A percentile compares a stretch with the other conserved stretches of the same genome.
Conservation (phyloP, 179 eudicot species). For the Camellia oleifera region DNA sequence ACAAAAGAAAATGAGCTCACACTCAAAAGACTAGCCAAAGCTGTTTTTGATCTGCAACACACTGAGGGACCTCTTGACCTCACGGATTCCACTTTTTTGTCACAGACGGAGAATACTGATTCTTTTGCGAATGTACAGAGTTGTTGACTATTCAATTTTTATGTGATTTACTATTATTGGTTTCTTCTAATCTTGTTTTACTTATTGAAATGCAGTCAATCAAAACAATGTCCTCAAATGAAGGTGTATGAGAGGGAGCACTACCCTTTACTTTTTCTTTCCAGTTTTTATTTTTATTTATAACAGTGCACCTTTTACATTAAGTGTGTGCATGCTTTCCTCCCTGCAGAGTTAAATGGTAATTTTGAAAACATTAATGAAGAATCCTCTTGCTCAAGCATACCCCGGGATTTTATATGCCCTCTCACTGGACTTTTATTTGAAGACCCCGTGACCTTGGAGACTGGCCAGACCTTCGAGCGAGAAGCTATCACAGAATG, state of each 20-base stretch:
- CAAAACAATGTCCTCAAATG: conserved; percentile 13
- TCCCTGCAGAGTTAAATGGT: conserved; percentile 22
- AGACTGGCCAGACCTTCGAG: conserved; percentile 59
- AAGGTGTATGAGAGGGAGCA: conserved; percentile 27
- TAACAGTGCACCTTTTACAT: conserved; percentile 5
- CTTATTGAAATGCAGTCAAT: conserved; percentile 23
- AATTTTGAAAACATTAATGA: conserved; percentile 16
- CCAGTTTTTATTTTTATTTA: not conserved
- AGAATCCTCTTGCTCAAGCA: conserved; percentile 19
- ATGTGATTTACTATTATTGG: not conserved
- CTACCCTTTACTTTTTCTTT: not conserved
- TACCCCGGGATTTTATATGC: conserved; percentile 48
- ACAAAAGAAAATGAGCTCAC: conserved; percentile 24
- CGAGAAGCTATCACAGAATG: conserved; percentile 40
- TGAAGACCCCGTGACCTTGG: conserved; percentile 53
- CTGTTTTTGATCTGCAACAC: conserved; percentile 23
- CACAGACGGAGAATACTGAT: conserved; percentile 15
- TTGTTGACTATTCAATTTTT: conserved; percentile 1
- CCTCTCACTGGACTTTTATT: conserved; percentile 48
- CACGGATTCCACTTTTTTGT: not conserved
- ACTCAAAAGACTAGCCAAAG: conserved; percentile 26
- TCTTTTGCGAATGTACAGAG: conserved; percentile 14
- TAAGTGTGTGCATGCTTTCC: conserved; percentile 1
- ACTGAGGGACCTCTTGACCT: conserved; percentile 23
- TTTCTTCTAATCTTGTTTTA: not conserved